Evolutionary conservation across 176 grass and related monocot species (phyloP), one percentile per base, ranked within the genome.

Genomic region (Raddia guianensis): DNA sequence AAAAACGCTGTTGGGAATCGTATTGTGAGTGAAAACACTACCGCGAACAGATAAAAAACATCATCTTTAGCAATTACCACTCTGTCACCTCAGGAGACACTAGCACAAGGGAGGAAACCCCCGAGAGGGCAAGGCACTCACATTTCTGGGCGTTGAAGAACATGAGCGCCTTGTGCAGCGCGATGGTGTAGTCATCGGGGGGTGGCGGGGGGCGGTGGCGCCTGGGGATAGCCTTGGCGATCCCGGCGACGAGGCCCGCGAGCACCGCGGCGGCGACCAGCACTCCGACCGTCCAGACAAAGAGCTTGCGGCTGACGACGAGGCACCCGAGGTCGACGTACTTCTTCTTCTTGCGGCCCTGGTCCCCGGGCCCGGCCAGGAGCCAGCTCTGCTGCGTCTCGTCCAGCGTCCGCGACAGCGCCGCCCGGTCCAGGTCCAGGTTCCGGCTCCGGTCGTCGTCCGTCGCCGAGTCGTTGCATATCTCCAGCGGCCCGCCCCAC

Each of bases 321-420:
- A 97, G 84, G 86, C 94, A 97, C 0, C 94, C 94, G 66, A 97
- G 76, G 88, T 97, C 94, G 54, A 97, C 87, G 82, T 97, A 94
- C 87, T 68, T 85, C 89, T 92, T 91, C 91, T 86, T 90, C 91
- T 80, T 91, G 81, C 88, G 89, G 20, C 68, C 91, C 85, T 80
- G 87, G 83, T 97, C 91, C 3, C 94, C 94, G 11, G 94, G 94
- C 67, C 85, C 91, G 2, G 94, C 91, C 5, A 97, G 89, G 45
- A 97, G 89, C 94, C 94, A 97, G 85, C 91, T 97, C 83, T 97
- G 94, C 85, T 97, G 94, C 73, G 94, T 97, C 87, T 97, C 91
- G 66, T 97, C 91, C 9, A 97, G 85, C 82, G 87, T 86, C 82
- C 94, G 84, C 53, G 94, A 94, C 49, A 94, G 55, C 74, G 94